Evolutionary conservation across 768 basidiomycete genomes (phyloP).

Genomic region (Multifurca ochricompacta): DNA sequence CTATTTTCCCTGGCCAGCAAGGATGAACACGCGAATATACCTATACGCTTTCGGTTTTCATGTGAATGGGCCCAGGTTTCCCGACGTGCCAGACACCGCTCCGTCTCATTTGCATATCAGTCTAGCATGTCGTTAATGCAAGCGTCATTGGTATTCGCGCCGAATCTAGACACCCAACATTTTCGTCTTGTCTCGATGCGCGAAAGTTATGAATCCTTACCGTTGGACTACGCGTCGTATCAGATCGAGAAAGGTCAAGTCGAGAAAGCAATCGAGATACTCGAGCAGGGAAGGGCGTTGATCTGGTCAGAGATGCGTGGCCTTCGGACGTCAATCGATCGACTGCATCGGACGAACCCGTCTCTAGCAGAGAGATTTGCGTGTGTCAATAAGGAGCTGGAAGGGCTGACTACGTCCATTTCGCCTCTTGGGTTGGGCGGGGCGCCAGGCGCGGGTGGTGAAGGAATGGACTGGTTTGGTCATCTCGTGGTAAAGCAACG

Average conservation of each 20-base stretch:
- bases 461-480: constrained; percentile 16
- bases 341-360: neutral
- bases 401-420: no score
- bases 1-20: neutral
- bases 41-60: neutral
- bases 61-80: neutral
- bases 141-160: no score
- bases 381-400: no score
- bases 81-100: neutral
- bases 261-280: neutral
- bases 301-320: neutral
- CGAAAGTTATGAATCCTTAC: no score
- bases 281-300: no score
- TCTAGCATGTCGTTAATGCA: no score
- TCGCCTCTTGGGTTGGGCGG: no score
- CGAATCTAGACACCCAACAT: no score
- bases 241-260: neutral
- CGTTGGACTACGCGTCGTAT: neutral
- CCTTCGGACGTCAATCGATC: neutral
- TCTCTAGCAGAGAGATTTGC: neutral
- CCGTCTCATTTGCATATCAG: neutral
- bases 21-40: neutral
- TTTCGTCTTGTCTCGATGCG: no score
- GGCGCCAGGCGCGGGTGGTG: neutral
- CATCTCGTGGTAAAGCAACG: constrained; percentile 25